Evolutionary conservation across 306 rosid species (phyloP), one percentile per base, ranked within the genome.

Genomic region (Inga oerstediana): DNA sequence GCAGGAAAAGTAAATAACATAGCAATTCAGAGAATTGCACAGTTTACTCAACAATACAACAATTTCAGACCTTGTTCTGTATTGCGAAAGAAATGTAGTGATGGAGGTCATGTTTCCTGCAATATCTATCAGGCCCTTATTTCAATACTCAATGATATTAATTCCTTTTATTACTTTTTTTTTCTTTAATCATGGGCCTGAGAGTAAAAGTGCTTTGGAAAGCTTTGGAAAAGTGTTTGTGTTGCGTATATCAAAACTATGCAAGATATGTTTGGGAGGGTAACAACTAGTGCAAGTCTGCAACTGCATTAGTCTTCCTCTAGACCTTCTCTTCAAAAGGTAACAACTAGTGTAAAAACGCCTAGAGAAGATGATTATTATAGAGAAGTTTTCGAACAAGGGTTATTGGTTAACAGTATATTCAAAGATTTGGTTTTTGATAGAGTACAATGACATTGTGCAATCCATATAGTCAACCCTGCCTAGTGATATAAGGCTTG

Each of bases 11-110:
- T 35, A 65, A 13, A 30, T 15, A 32, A 65, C 32, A 15, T n/a
- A 30, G 43, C n/a, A 32, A 32, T 6, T 10, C 19, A 30, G 69
- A 32, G n/a, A 14, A 65, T 32, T 32, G 43, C 41, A 27, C 9
- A 65, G 41, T 65, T 13, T 13, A 54, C 67, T 10, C 51, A 68
- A 68, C 49, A 39, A 41, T 39, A 61, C 82, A 76, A 61, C 74
- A 2, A n/a, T 69, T 12, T 65, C 41, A 34, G 68, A 12, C 68
- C 7, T 59, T 59, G 27, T 10, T 22, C 8, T 0, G 5, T 61
- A 61, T 61, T 20, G 14, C 5, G 2, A 61, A 61, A 61, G 68
- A 62, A 24, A 62, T 1, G 37, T 3, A 27, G 17, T 24, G 37
- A 22, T 24, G 66, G 66, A n/a, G 30, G 66, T 59, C 32, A 10